Percentiles rank a stretch among this genome's conserved stretches.
These are phyloP conservation scores for Aspergillus panamensis DNA, from an alignment of 495 filamentous ascomycete species.

Conservation along the genomic window DNA sequence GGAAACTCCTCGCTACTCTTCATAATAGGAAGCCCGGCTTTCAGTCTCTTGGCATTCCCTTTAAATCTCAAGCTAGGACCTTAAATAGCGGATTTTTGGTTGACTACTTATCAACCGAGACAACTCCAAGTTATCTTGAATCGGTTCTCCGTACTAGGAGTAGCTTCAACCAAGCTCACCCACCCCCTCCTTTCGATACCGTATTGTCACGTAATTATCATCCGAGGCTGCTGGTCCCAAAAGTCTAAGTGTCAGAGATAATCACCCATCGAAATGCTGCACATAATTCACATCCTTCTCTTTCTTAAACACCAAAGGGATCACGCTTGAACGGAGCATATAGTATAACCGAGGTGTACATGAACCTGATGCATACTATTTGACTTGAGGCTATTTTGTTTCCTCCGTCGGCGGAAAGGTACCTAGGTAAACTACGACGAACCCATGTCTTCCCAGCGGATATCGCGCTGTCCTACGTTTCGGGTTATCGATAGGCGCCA, in stretches of 20 bases:
- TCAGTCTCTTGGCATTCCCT: background rate
- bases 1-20: no score
- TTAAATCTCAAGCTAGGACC: background rate
- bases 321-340: background rate
- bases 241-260: constrained; percentile 14
- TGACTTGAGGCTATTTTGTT: background rate
- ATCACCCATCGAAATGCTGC: constrained; percentile 9
- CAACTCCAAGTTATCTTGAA: no score
- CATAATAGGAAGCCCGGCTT: no score
- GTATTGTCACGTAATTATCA: constrained; percentile 16
- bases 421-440: background rate
- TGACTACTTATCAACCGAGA: background rate
- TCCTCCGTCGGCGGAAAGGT: background rate
- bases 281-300: background rate
- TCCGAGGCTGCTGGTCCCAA: constrained; percentile 9
- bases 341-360: background rate
- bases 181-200: constrained; percentile 2
- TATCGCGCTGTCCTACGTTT: constrained; percentile 22
- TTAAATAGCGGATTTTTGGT: background rate
- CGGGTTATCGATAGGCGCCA: constrained; percentile 18
- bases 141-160: background rate
- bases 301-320: background rate
- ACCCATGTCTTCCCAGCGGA: constrained; percentile 13
- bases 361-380: background rate
- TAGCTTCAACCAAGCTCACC: background rate